These are phyloP conservation scores for Neurospora sp. DNA, from an alignment of 495 filamentous ascomycete genomes.

Conservation along the genomic window DNA sequence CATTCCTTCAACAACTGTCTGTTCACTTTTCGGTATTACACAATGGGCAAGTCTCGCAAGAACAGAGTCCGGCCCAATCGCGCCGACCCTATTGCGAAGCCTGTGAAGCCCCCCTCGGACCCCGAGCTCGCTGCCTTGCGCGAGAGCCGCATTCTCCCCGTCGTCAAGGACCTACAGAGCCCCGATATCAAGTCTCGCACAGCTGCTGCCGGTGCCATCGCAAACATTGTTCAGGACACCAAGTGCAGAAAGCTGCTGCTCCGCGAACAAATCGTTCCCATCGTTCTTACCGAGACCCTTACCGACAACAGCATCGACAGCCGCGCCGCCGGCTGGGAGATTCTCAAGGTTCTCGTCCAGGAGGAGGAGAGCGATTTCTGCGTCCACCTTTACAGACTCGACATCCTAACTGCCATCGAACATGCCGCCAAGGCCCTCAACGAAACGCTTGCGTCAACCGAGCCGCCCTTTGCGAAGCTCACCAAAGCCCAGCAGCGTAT, in stretches of 20 bases:
- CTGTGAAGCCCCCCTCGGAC: conserved; percentile 42
- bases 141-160: conserved; percentile 46
- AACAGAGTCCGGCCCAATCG: conserved; percentile 28
- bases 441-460: conserved; percentile 28
- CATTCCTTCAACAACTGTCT: background rate
- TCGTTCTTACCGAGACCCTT: conserved; percentile 49
- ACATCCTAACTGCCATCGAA: conserved; percentile 44
- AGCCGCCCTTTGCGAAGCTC: conserved; percentile 29
- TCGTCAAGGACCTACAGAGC: conserved; percentile 45
- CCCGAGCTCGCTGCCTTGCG: conserved; percentile 46
- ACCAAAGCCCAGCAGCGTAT: conserved; percentile 39
- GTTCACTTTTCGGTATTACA: background rate
- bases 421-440: conserved; percentile 40
- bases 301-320: conserved; percentile 48
- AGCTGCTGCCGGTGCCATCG: conserved; percentile 41
- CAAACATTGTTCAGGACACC: conserved; percentile 48
- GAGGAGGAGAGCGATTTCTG: conserved; percentile 53
- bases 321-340: conserved; percentile 49
- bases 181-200: conserved; percentile 42
- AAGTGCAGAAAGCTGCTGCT: conserved; percentile 49
- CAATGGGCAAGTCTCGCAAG: conserved; percentile 35
- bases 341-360: conserved; percentile 45
- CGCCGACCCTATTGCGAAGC: conserved; percentile 37
- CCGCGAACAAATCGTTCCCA: conserved; percentile 49
- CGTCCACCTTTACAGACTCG: conserved; percentile 48